Base-by-base conservation (phyloP, 805 yeast species). In the Candida fluviatilis region DNA sequence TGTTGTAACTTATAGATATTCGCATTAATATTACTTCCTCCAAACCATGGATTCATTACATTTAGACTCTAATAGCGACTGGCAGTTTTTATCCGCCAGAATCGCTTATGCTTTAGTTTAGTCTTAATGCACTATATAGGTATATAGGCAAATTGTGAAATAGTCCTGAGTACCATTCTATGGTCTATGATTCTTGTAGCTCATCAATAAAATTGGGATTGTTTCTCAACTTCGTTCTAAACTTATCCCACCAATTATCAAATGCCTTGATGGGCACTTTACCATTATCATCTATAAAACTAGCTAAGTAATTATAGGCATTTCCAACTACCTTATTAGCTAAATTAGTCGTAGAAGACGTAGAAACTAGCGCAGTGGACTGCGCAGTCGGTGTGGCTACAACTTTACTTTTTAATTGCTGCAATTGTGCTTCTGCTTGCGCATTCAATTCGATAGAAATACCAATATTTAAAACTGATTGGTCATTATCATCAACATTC, bases 171-270 rank as follows among this genome's bases (percentile, higher is more conserved):
- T n/a, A n/a, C n/a, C n/a, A n/a, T n/a, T n/a, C n/a, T n/a, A n/a
- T n/a, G n/a, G n/a, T n/a, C n/a, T 8, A 26, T 27, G 38, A 46
- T 16, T 45, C 34, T 37, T 49, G 48, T 31, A 62, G 40, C 25
- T 58, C 61, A 43, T 87, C 86, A 35, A 91, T 60, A 55, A 88
- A 90, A 38, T 76, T 78, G 2, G 96, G 97, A 55, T 91, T 95
- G 43, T 83, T 84, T 8, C 77, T 72, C 42, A 93, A 51, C 53
- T 84, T 82, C 5, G 75, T 62, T 57, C 77, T 85, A 63, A 93
- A 91, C 60, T 88, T 90, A 47, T 75, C 81, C 99, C 99, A 87
- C 99, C 99, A 91, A 29, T 76, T 82, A 55, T 91, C 95, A 52
- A 91, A 91, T 31, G 80, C 84, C 52, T 82, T 85, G 54, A 91